Evolutionary conservation across 768 basidiomycete species (phyloP), one percentile per base, ranked within the genome.

Genomic region (Boletus vinaceobasis): DNA sequence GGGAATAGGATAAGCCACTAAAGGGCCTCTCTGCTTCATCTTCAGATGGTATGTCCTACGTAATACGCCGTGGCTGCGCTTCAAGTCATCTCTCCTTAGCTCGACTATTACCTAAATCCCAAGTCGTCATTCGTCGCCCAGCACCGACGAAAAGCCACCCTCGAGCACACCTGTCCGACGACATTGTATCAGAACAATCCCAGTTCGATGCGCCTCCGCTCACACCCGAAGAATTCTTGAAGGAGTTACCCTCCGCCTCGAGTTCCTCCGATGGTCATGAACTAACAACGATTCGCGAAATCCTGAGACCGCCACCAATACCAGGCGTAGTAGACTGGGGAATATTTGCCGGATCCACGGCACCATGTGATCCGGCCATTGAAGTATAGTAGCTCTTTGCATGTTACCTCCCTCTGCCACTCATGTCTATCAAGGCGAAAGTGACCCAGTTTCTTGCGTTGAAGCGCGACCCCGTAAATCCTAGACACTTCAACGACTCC

Each of bases 401-500:
- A 13, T 19, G n/a, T 4, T 19, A 4, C 15, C 19, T 32, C 17
- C n/a, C 52, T 13, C 29, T 43, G 9, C 36, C n/a, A 15, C 29
- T 52, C 45, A 55, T 33, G 7, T 46, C 38, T 37, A 15, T 39
- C 43, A 19, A 96, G 94, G 76, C 84, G 0, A 98, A 97, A 70
- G 79, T 97, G 23, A 73, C 80, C 0, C 84, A 88, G 48, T 98
- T 97, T 63, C 80, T 87, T 52, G 64, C 77, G 1, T 78, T 98
- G 44, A 92, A 93, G 68, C 71, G 75, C 29, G 79, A 86, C 62
- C 66, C 81, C 10, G 56, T 57, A 2, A 79, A 81, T 62, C 87
- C 89, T 1, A 85, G 86, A 61, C 94, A 97, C 70, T 98, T 97
- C 75, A 99, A 98, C 69, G 93, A 97, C 70, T 91, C 91, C 2